Evolutionary conservation across 1,284 basidiomycete genomes (phyloP).

Genomic region (Fomitiporia mediterranea): DNA sequence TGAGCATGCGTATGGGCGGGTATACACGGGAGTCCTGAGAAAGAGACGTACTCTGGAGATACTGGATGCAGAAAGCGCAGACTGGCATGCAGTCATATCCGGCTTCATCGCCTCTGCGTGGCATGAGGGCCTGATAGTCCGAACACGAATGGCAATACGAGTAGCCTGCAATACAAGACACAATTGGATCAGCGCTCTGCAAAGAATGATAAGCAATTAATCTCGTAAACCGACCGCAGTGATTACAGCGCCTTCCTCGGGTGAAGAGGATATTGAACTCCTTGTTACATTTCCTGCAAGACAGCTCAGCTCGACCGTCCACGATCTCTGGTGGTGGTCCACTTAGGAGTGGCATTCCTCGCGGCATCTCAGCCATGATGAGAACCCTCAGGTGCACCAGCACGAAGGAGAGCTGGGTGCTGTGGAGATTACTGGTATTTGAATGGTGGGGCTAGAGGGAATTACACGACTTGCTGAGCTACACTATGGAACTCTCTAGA

Average conservation of each 20-base stretch:
- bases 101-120: conserved; percentile 41
- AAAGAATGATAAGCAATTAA: conserved; percentile 26
- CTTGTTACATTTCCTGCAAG: conserved; percentile 68
- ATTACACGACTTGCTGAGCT: not conserved
- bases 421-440: not conserved
- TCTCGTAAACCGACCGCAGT: conserved; percentile 67
- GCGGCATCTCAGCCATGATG: conserved; percentile 9
- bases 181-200: conserved; percentile 1
- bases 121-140: conserved; percentile 72
- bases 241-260: conserved; percentile 62
- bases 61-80: conserved; percentile 68
- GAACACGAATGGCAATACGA: conserved; percentile 65
- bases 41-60: conserved; percentile 61
- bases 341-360: conserved; percentile 66
- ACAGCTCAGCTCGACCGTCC: conserved; percentile 35
- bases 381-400: not conserved
- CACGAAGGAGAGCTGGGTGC: not conserved
- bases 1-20: conserved; percentile 1
- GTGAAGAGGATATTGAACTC: conserved; percentile 68
- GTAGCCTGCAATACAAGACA: conserved; percentile 44
- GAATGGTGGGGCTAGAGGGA: not conserved
- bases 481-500: conserved; percentile 12
- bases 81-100: conserved; percentile 63
- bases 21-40: not conserved
- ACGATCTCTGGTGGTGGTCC: conserved; percentile 44